Percentiles rank a stretch among this genome's conserved stretches.
phyloP scores from a whole-genome alignment of 2,329 filamentous ascomycete genomes.

The Botrytis fabae region DNA sequence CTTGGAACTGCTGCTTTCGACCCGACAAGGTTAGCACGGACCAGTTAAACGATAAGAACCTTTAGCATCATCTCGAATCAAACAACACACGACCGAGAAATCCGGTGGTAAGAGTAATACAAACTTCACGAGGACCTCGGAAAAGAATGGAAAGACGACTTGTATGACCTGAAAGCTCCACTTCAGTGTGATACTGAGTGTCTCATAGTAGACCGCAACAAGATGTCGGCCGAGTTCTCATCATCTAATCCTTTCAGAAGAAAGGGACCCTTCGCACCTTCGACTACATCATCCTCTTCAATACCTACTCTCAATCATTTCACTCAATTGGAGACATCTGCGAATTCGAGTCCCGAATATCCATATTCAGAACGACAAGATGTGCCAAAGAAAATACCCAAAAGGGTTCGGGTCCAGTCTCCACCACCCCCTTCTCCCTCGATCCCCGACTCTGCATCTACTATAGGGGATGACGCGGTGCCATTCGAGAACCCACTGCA shows the following conservation, averaged over 20 bases:
- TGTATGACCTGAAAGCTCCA: slow-evolving; percentile 21
- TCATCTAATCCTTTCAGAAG: slow-evolving; percentile 42
- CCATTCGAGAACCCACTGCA: slow-evolving; percentile 34
- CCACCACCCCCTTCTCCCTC: slow-evolving; percentile 55
- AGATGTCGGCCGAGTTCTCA: slow-evolving; percentile 37
- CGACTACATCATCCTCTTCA: slow-evolving; percentile 26
- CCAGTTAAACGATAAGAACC: slow-evolving; percentile 5
- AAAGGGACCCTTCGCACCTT: slow-evolving; percentile 30
- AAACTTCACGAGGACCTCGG: slow-evolving; percentile 7
- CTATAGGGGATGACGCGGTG: slow-evolving; percentile 33
- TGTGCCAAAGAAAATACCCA: slow-evolving; percentile 43
- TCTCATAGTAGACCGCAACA: slow-evolving; percentile 24
- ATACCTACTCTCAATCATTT: slow-evolving; percentile 26
- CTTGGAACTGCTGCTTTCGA: background rate
- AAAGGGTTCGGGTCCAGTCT: slow-evolving; percentile 67
- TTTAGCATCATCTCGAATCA: background rate
- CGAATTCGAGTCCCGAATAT: slow-evolving; percentile 24
- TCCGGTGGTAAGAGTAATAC: slow-evolving; percentile 19
- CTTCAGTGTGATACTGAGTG: slow-evolving; percentile 26
- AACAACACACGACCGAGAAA: slow-evolving; percentile 23
- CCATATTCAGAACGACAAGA: slow-evolving; percentile 21
- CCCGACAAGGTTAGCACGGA: background rate
- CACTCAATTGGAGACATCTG: slow-evolving; percentile 17
- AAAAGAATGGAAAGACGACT: slow-evolving; percentile 14
- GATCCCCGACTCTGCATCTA: slow-evolving; percentile 53